Evolutionary conservation across 192 early-diverging fungal species (phyloP).

Genomic region (Gamsiella multidivaricata): DNA sequence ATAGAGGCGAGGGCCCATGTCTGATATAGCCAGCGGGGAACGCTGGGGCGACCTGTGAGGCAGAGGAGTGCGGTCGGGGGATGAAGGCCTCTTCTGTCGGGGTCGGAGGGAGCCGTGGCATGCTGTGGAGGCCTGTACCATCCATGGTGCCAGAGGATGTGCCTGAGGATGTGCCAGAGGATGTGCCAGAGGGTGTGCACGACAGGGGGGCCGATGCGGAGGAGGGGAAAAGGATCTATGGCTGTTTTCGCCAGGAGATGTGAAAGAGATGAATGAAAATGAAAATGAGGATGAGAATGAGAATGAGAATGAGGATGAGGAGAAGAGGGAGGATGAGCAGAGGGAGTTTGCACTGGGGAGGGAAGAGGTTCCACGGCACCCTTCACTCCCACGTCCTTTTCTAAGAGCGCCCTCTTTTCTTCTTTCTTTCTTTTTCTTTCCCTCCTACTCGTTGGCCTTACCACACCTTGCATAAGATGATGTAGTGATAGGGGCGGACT

Average conservation of each 20-base stretch:
- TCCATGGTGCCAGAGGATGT: not conserved
- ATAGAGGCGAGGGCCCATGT: not conserved
- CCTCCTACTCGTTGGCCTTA: too few species aligned
- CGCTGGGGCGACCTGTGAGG: slow-evolving; percentile 41
- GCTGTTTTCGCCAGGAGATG: too few species aligned
- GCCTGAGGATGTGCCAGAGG: too few species aligned
- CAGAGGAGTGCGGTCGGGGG: slow-evolving; percentile 36
- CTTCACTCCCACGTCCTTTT: too few species aligned
- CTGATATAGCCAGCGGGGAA: slow-evolving; percentile 27
- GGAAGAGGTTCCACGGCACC: too few species aligned
- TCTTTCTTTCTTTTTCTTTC: too few species aligned
- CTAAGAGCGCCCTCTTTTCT: too few species aligned
- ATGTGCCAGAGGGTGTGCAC: not conserved
- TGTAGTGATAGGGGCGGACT: too few species aligned
- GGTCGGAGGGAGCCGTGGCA: slow-evolving; percentile 36
- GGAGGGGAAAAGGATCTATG: too few species aligned
- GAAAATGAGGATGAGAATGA: too few species aligned
- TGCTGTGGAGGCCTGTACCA: slow-evolving; percentile 31
- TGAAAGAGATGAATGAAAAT: too few species aligned
- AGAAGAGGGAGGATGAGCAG: not conserved
- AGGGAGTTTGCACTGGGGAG: not conserved
- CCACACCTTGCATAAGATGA: too few species aligned
- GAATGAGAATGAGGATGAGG: not conserved
- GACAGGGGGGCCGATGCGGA: not conserved
- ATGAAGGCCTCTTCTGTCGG: slow-evolving; percentile 42